These are phyloP conservation scores for Cryptosporidium sp. DNA, from an alignment of 169 alveolate genomes.

Conservation along the genomic window DNA sequence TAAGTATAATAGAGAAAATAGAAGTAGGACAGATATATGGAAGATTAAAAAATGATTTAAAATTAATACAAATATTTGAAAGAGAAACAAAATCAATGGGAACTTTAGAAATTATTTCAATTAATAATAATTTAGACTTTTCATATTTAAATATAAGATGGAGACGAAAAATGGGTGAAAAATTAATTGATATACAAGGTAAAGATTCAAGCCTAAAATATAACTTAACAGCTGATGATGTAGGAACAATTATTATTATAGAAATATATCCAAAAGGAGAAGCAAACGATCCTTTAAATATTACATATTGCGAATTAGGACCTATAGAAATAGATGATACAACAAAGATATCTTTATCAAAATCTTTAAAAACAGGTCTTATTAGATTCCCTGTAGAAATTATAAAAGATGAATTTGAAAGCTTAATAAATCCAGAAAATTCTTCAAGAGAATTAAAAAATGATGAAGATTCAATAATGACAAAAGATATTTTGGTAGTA, in stretches of 20 bases:
- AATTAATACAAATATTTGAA: slow-evolving; percentile 9
- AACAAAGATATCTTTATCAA: slow-evolving; percentile 32
- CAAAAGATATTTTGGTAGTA: slow-evolving; percentile 41
- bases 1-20: neutral
- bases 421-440: neutral
- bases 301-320: slow-evolving; percentile 52
- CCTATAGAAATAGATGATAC: slow-evolving; percentile 47
- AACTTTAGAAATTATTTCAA: slow-evolving; percentile 7
- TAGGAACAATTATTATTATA: slow-evolving; percentile 37
- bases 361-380: slow-evolving; percentile 31
- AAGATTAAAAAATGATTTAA: slow-evolving; percentile 11
- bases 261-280: slow-evolving; percentile 41
- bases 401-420: slow-evolving; percentile 28
- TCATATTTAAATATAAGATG: neutral
- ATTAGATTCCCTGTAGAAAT: slow-evolving; percentile 49
- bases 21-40: slow-evolving; percentile 64
- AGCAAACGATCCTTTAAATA: neutral
- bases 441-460: neutral
- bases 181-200: slow-evolving; percentile 29
- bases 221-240: slow-evolving; percentile 64
- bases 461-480: neutral
- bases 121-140: neutral
- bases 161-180: slow-evolving; percentile 50
- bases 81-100: slow-evolving; percentile 57
- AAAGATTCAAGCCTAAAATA: neutral